Evolutionary conservation across 164 flowering plant genomes (phyloP), one percentile per base, ranked within the genome.

Genomic region (Vitis amurensis): DNA sequence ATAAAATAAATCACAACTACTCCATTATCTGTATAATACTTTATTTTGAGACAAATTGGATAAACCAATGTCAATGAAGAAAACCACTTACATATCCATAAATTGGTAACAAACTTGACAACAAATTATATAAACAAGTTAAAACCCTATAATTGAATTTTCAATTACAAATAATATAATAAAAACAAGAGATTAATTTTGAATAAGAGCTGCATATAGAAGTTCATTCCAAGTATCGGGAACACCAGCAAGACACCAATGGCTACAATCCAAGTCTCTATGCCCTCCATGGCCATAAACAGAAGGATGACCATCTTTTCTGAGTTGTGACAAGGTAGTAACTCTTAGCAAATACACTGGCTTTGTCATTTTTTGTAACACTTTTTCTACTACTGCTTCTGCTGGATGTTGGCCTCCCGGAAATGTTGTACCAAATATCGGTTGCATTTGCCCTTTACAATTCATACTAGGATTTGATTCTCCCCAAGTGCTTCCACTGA

Each of bases 151-250:
- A 37, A 37, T 37, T 37, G 44, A 37, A 37, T 6, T 37, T 37
- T 6, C 44, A 37, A 37, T 37, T 37, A 3, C 44, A 37, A 37
- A 37, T 6, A 37, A 37, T 37, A 4, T 3, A 37, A 37, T 3
- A 37, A 37, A 37, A 37, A 37, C 44, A 37, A 37, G 14, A 19
- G 61, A 23, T 71, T 53, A 60, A 7, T 16, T 29, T 2, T 48
- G 68, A 30, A 69, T 9, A 29, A 83, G 79, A 58, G 79, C 23
- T 10, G 84, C 75, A 52, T 77, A 78, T 0, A 84, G 61, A 29
- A 84, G 78, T 19, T 76, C 51, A 51, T 84, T 84, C 88, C 88
- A 84, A 68, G 81, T 78, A 73, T 84, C 88, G 31, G 88, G 88
- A 55, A 84, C 82, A 27, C 88, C 88, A 10, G 84, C 67, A 1